Evolutionary conservation across 179 eudicot genomes (phyloP).

Genomic region (Corrigiola litoralis): DNA sequence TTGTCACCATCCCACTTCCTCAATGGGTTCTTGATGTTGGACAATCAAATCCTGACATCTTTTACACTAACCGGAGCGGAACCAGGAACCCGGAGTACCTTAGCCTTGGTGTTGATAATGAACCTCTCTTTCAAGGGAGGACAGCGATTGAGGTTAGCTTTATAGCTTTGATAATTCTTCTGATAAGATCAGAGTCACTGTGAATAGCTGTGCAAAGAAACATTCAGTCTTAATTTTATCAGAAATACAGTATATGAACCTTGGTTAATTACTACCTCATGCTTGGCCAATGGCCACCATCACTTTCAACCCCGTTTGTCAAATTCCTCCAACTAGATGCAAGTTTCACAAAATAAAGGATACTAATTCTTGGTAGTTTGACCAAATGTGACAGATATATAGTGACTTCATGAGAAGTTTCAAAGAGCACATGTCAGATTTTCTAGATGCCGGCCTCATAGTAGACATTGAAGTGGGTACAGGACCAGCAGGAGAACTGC

Average conservation of each 20-base stretch:
- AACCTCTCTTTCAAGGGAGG: constrained; percentile 58
- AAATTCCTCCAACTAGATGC: background rate
- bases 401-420: constrained; percentile 80
- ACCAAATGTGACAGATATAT: constrained; percentile 36
- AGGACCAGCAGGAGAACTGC: constrained; percentile 81
- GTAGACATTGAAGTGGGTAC: constrained; percentile 72
- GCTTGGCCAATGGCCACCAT: background rate
- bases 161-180: background rate
- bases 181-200: background rate
- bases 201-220: background rate
- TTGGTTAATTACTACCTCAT: too few species aligned
- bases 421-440: constrained; percentile 61
- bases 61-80: constrained; percentile 57
- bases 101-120: constrained; percentile 56
- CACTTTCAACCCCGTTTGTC: background rate
- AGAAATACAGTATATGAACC: too few species aligned
- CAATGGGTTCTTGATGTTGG: constrained; percentile 61
- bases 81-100: constrained; percentile 55
- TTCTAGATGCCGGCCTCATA: constrained; percentile 47
- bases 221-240: too few species aligned
- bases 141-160: constrained; percentile 57
- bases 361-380: background rate
- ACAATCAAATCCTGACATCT: constrained; percentile 56
- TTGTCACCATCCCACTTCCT: constrained; percentile 65
- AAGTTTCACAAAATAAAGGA: background rate